phyloP scores from a whole-genome alignment of 208 protist species.

The Trypanosoma vivax region DNA sequence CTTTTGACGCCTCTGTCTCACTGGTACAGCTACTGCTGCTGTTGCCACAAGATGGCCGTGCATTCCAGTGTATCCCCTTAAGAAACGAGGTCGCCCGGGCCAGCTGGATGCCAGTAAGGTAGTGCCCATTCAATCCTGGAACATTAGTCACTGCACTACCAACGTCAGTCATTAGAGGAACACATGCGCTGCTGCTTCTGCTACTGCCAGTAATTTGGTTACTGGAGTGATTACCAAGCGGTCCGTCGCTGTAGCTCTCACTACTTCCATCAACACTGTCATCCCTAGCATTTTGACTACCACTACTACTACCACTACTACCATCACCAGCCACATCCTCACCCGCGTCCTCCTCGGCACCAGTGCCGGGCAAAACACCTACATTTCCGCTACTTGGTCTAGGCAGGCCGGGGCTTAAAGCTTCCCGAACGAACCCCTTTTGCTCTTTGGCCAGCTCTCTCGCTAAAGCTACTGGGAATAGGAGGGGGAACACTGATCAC shows the following conservation, averaged over 20 bases:
- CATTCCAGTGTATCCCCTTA: neutral
- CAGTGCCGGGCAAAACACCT: conserved; percentile 1
- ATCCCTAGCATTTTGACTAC: neutral
- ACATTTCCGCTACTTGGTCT: conserved; percentile 3
- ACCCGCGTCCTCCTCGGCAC: conserved; percentile 7
- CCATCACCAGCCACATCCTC: conserved; percentile 12
- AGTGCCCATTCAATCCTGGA: too few relatives aligned
- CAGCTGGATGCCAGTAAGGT: too few relatives aligned
- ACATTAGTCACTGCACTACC: neutral
- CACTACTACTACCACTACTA: conserved; percentile 16
- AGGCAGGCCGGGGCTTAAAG: conserved; percentile 10
- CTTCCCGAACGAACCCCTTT: conserved; percentile 1
- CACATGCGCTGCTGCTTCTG: too few relatives aligned
- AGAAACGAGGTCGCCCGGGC: neutral
- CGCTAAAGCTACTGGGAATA: neutral
- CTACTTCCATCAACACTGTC: neutral
- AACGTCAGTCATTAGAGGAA: too few relatives aligned
- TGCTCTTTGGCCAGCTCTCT: conserved; percentile 14
- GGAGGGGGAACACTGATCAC: too few relatives aligned
- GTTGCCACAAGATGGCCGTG: neutral
- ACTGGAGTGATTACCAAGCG: too few relatives aligned
- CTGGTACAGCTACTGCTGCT: neutral
- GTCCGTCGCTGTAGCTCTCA: neutral
- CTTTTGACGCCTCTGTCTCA: neutral
- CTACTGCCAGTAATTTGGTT: neutral